Percentiles rank a stretch among this genome's conserved stretches.
Evolutionary conservation across 305 asterid species (phyloP).

Genomic region (Fraxinus baroniana): DNA sequence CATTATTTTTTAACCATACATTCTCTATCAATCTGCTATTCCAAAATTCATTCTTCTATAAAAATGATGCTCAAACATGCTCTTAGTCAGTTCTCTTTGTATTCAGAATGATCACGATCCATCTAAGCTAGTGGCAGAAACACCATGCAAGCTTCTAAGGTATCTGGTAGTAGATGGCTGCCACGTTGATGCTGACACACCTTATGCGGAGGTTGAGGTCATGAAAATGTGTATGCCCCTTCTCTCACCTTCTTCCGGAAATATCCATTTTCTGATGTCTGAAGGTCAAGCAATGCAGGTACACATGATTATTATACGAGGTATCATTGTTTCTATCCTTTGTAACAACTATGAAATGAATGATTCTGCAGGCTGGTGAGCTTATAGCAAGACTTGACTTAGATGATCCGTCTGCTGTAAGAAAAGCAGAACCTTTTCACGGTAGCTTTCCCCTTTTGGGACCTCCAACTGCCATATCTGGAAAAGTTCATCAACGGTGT

Average conservation of each 20-base stretch:
- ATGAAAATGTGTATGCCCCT: constrained; percentile 99
- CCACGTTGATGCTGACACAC: constrained; percentile 90
- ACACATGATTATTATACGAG: constrained; percentile 21
- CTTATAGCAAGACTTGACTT: constrained; percentile 93
- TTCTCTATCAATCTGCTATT: no score
- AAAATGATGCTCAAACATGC: no score
- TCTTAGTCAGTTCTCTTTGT: constrained; percentile 15
- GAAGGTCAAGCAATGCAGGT: constrained; percentile 99
- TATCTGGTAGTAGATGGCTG: constrained; percentile 74
- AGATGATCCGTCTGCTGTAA: constrained; percentile 97
- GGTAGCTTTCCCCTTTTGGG: constrained; percentile 90
- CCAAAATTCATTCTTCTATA: no score
- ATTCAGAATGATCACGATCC: constrained; percentile 97
- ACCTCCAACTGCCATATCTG: constrained; percentile 95
- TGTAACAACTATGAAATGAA: constrained; percentile 19
- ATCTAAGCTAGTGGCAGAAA: constrained; percentile 90
- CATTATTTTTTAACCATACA: no score
- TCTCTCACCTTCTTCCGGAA: constrained; percentile 95
- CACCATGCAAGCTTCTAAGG: constrained; percentile 96
- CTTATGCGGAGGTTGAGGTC: constrained; percentile 97
- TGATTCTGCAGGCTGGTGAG: constrained; percentile 72
- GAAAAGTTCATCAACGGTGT: constrained; percentile 95
- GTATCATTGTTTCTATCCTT: constrained; percentile 14
- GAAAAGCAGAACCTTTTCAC: constrained; percentile 92
- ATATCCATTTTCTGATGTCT: constrained; percentile 72